Conservation (phyloP, 164 flowering plant species). For the Tetracentron sinense region DNA sequence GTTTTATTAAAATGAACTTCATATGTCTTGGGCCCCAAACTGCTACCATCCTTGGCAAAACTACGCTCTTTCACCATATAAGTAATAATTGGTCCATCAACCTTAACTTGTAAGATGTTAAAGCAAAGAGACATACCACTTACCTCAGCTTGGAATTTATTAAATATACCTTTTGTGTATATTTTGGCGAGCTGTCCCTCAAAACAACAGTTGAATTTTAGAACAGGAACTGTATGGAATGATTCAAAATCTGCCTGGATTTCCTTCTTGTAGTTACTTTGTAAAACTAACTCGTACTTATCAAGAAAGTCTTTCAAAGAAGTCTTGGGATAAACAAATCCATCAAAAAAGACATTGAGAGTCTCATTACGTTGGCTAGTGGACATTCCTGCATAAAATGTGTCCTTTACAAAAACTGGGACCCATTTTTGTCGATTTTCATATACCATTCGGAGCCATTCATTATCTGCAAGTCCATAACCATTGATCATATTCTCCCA, state of each 20-base stretch:
- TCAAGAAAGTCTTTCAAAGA: constrained; percentile 14
- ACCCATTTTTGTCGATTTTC: constrained; percentile 11
- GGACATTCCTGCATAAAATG: constrained; percentile 21
- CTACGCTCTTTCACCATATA: background rate
- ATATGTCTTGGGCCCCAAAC: background rate
- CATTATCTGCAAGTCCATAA: constrained; percentile 8
- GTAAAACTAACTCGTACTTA: constrained; percentile 1
- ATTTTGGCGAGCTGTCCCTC: background rate
- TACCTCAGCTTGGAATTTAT: background rate
- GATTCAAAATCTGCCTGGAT: constrained; percentile 8
- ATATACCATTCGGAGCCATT: constrained; percentile 15
- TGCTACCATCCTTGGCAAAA: background rate
- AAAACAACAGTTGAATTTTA: background rate
- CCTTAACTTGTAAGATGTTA: background rate
- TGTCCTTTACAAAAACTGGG: constrained; percentile 8
- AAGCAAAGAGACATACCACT: no score
- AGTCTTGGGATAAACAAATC: constrained; percentile 12
- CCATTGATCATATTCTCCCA: constrained; percentile 11
- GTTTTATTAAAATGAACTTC: background rate
- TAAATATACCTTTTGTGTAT: background rate
- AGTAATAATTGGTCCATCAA: background rate
- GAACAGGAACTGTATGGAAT: background rate
- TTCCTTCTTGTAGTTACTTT: background rate
- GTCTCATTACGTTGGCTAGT: constrained; percentile 17
- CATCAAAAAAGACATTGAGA: constrained; percentile 19